phyloP scores from a whole-genome alignment of 805 yeast genomes.

The Wickerhamomyces chambardii region DNA sequence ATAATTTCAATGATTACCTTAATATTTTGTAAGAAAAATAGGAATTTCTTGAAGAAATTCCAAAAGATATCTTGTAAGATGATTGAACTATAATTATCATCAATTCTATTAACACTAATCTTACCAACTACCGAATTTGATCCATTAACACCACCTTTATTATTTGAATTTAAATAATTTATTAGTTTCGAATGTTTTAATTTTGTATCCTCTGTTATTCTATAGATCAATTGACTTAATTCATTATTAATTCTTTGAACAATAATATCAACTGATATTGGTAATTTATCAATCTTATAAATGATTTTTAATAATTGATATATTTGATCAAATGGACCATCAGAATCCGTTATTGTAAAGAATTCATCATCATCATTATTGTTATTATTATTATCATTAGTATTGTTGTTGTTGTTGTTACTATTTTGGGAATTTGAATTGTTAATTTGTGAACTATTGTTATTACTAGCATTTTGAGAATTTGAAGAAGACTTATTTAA shows the following conservation, averaged over 20 bases:
- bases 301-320: constrained; percentile 46
- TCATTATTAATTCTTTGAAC: constrained; percentile 51
- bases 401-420: constrained; percentile 11
- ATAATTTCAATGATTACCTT: constrained; percentile 54
- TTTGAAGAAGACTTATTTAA: no score
- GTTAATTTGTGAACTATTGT: constrained; percentile 22
- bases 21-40: constrained; percentile 62
- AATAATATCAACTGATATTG: constrained; percentile 46
- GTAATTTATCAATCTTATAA: constrained; percentile 50
- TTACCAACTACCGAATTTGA: constrained; percentile 12
- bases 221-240: constrained; percentile 49
- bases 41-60: constrained; percentile 53
- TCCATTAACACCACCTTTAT: constrained; percentile 1
- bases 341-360: constrained; percentile 24
- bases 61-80: constrained; percentile 66
- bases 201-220: constrained; percentile 57
- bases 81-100: constrained; percentile 38
- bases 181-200: constrained; percentile 39
- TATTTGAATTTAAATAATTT: constrained; percentile 16
- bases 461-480: no score
- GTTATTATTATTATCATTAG: constrained; percentile 6
- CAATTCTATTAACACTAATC: constrained; percentile 17
- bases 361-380: constrained; percentile 16
- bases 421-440: no score
- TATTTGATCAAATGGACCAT: constrained; percentile 45